Conservation (phyloP, 805 yeast genomes). For the Candida fluviatilis region DNA sequence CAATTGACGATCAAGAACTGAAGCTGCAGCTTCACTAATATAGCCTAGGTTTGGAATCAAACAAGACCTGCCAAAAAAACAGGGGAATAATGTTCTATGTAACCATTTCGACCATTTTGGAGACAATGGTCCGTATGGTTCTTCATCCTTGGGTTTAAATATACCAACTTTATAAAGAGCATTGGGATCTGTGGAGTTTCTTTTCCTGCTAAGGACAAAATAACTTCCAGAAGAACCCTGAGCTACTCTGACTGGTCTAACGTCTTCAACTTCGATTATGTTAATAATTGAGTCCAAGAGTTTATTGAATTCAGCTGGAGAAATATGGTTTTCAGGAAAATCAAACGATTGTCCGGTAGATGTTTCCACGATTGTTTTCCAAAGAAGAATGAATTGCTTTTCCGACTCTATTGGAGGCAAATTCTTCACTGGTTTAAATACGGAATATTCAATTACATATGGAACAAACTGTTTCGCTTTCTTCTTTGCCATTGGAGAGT, state of each 20-base stretch:
- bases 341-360: conserved; percentile 9
- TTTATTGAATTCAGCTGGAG: conserved; percentile 25
- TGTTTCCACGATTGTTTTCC: conserved; percentile 12
- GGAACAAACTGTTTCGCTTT: conserved; percentile 5
- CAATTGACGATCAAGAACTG: conserved; percentile 58
- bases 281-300: conserved; percentile 41
- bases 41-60: conserved; percentile 70
- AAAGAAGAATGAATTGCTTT: conserved; percentile 15
- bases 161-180: conserved; percentile 41
- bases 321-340: conserved; percentile 19
- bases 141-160: conserved; percentile 77
- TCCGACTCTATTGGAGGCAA: conserved; percentile 13
- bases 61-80: conserved; percentile 72
- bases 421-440: conserved; percentile 21
- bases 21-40: conserved; percentile 68
- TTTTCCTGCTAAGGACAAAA: conserved; percentile 40
- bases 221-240: conserved; percentile 73
- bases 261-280: conserved; percentile 41
- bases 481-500: conserved; percentile 15
- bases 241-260: conserved; percentile 50
- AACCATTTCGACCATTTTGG: conserved; percentile 82
- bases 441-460: conserved; percentile 33
- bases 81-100: conserved; percentile 70
- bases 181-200: conserved; percentile 14
- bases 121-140: conserved; percentile 72